Conservation (phyloP, 495 filamentous ascomycete species). For the Penicillium coffeae region DNA sequence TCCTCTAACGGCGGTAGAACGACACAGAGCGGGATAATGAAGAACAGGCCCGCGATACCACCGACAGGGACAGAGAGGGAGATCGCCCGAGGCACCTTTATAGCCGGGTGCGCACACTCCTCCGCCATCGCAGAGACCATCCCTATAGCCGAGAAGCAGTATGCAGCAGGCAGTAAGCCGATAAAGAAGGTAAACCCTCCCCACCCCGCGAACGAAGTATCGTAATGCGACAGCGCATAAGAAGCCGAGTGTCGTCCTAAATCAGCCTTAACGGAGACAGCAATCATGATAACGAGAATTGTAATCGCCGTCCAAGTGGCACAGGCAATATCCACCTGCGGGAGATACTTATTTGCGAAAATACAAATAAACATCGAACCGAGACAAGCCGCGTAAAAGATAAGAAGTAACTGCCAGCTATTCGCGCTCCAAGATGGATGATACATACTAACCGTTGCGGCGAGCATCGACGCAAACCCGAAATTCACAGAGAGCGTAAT, state of each 20-base stretch:
- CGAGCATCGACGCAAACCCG: slow-evolving; percentile 57
- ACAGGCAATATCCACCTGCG: slow-evolving; percentile 49
- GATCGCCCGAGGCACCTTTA: slow-evolving; percentile 46
- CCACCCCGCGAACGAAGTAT: slow-evolving; percentile 47
- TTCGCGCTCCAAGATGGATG: slow-evolving; percentile 51
- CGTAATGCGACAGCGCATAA: slow-evolving; percentile 45
- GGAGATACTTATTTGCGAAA: slow-evolving; percentile 54
- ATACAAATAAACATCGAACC: slow-evolving; percentile 52
- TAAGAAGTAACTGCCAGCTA: slow-evolving; percentile 56
- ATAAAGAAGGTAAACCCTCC: slow-evolving; percentile 48
- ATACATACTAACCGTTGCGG: slow-evolving; percentile 54
- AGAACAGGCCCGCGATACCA: slow-evolving; percentile 42
- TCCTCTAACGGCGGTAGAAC: slow-evolving; percentile 43
- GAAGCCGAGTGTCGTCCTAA: slow-evolving; percentile 39
- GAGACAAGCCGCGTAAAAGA: slow-evolving; percentile 56
- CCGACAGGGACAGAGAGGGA: slow-evolving; percentile 40
- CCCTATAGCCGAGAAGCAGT: slow-evolving; percentile 49
- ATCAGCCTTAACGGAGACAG: slow-evolving; percentile 38
- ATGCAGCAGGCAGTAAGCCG: slow-evolving; percentile 48
- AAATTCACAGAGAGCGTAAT: slow-evolving; percentile 69
- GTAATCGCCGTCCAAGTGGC: slow-evolving; percentile 38
- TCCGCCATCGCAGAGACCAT: slow-evolving; percentile 53
- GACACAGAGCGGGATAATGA: slow-evolving; percentile 45
- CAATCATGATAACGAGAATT: slow-evolving; percentile 39
- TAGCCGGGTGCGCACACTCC: slow-evolving; percentile 40